A percentile compares a stretch with the other conserved stretches of the same genome.
Conservation (phyloP, 257 asterid genomes). For the Rubia yunnanensis region DNA sequence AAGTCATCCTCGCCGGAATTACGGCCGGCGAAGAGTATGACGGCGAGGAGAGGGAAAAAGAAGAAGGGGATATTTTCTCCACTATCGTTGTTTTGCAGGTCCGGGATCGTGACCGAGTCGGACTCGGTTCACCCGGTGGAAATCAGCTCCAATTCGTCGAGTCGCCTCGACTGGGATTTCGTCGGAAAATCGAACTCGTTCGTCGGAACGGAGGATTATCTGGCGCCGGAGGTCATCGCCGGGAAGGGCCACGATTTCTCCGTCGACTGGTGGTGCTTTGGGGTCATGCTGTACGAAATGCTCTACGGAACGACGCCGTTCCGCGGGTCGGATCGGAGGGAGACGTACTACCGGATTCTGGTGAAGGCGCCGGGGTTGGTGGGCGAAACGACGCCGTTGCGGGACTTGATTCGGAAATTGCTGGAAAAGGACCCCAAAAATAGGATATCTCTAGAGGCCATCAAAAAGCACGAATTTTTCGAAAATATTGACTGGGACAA, state of each 20-base stretch:
- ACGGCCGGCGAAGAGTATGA: neutral
- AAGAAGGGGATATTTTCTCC: slow-evolving; percentile 20
- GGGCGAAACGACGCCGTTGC: slow-evolving; percentile 72
- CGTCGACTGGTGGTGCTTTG: slow-evolving; percentile 97
- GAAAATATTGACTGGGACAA: slow-evolving; percentile 58
- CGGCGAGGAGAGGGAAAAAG: slow-evolving; percentile 18
- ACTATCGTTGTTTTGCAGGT: slow-evolving; percentile 26
- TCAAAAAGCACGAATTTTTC: slow-evolving; percentile 60
- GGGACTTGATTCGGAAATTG: slow-evolving; percentile 66
- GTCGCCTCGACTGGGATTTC: slow-evolving; percentile 32
- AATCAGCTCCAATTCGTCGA: slow-evolving; percentile 20
- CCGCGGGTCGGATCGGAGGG: slow-evolving; percentile 59
- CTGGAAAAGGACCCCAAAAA: slow-evolving; percentile 67
- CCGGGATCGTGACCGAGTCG: slow-evolving; percentile 35
- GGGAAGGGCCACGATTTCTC: slow-evolving; percentile 92
- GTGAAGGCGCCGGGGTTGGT: slow-evolving; percentile 44
- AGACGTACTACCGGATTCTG: slow-evolving; percentile 53
- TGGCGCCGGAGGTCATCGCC: slow-evolving; percentile 75
- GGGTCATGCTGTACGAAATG: slow-evolving; percentile 81
- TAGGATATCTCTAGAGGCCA: slow-evolving; percentile 43
- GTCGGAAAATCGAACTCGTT: slow-evolving; percentile 74
- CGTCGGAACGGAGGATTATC: slow-evolving; percentile 94
- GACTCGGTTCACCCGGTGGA: slow-evolving; percentile 33
- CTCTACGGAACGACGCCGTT: slow-evolving; percentile 90
- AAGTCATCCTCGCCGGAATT: slow-evolving; percentile 16